A percentile compares a stretch with the other conserved stretches of the same genome.
Conservation (phyloP, 345 rosid genomes). For the Carallia pectinifolia region DNA sequence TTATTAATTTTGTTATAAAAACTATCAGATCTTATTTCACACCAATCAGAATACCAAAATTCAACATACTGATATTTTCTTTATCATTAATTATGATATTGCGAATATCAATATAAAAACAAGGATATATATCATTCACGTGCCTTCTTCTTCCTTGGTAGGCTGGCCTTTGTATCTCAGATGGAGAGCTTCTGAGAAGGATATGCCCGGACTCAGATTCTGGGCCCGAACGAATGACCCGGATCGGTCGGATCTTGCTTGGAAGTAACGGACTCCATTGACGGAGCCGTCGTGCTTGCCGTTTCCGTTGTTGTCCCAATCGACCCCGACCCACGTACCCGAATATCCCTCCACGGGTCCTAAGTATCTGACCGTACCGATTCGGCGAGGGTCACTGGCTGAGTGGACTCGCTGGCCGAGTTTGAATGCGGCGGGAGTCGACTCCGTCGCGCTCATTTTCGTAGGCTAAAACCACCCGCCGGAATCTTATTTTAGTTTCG, state of each 20-base stretch:
- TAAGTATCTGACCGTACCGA: slow-evolving; percentile 66
- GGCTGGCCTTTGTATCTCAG: slow-evolving; percentile 58
- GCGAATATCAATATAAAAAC: too few species aligned
- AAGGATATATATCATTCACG: not conserved
- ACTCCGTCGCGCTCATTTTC: not conserved
- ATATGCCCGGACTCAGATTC: slow-evolving; percentile 62
- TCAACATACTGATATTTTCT: too few species aligned
- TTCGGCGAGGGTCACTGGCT: slow-evolving; percentile 55
- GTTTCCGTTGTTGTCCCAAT: slow-evolving; percentile 74
- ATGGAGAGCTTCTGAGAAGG: slow-evolving; percentile 65
- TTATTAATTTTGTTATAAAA: too few species aligned
- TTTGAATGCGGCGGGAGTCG: slow-evolving; percentile 23
- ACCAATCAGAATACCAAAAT: too few species aligned
- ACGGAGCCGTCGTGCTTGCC: slow-evolving; percentile 83
- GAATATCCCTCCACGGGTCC: slow-evolving; percentile 65
- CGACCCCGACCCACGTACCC: slow-evolving; percentile 79
- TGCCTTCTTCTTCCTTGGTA: slow-evolving; percentile 79
- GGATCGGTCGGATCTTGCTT: slow-evolving; percentile 50
- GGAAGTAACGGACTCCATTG: slow-evolving; percentile 71
- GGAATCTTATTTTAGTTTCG: too few species aligned
- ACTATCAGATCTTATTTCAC: too few species aligned
- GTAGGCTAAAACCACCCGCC: too few species aligned
- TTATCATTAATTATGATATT: too few species aligned
- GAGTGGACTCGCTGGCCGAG: slow-evolving; percentile 76
- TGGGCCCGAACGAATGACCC: slow-evolving; percentile 72